Percentiles rank a stretch among this genome's conserved stretches.
phyloP scores from a whole-genome alignment of 2,329 filamentous ascomycete species.

The Phyllosticta citrichinensis region DNA sequence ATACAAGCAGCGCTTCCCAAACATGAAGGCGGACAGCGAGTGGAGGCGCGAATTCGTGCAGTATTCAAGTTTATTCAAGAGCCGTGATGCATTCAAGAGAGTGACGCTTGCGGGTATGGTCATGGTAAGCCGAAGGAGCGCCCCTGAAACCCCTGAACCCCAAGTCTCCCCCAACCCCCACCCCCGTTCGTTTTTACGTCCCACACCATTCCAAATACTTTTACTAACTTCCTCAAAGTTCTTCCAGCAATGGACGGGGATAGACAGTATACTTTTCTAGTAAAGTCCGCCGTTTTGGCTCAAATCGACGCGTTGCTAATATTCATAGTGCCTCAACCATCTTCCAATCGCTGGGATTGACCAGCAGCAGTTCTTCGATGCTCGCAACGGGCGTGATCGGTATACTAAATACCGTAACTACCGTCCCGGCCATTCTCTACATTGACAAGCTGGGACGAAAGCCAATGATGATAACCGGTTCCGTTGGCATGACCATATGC shows the following conservation, averaged over 20 bases:
- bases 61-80: conserved; percentile 35
- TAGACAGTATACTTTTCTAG: no score
- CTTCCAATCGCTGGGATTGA: conserved; percentile 31
- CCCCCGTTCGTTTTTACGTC: no score
- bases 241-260: conserved; percentile 37
- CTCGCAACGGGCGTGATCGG: conserved; percentile 47
- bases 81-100: conserved; percentile 42
- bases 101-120: conserved; percentile 49
- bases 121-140: conserved; percentile 49
- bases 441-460: conserved; percentile 46
- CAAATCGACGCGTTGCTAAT: background rate
- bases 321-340: conserved; percentile 40
- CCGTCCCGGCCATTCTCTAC: conserved; percentile 44
- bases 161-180: no score
- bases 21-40: conserved; percentile 44
- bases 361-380: conserved; percentile 29
- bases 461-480: conserved; percentile 39
- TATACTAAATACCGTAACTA: conserved; percentile 46
- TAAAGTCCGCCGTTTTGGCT: no score
- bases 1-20: conserved; percentile 12
- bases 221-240: conserved; percentile 33
- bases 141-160: no score
- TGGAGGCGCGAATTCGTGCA: background rate
- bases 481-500: conserved; percentile 39
- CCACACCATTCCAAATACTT: conserved; percentile 30